phyloP scores from a whole-genome alignment of 2,329 filamentous ascomycete genomes.

The Cryphonectria nitschkei region DNA sequence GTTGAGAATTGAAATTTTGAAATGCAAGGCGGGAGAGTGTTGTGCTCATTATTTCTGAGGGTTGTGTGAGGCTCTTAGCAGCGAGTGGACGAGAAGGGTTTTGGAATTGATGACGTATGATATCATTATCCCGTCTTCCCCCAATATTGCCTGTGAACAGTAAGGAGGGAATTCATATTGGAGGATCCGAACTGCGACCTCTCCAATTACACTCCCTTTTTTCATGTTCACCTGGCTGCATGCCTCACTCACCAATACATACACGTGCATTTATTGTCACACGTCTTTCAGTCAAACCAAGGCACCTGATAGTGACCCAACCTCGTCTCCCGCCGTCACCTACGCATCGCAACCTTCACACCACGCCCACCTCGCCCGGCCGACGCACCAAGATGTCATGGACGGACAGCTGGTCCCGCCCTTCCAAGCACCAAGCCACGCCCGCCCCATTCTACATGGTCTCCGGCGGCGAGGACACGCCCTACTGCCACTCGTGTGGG shows the following conservation, averaged over 20 bases:
- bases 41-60: background rate
- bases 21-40: background rate
- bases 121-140: conserved; percentile 4
- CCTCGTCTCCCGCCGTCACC: background rate
- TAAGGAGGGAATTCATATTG: background rate
- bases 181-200: background rate
- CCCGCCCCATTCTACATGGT: conserved; percentile 60
- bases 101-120: background rate
- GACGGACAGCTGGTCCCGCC: conserved; percentile 48
- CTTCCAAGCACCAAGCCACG: conserved; percentile 44
- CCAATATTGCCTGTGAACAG: background rate
- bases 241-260: background rate
- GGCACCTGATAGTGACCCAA: background rate
- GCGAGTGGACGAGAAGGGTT: background rate
- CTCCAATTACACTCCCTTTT: background rate
- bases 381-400: conserved; percentile 40
- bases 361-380: background rate
- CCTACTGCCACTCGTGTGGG: conserved; percentile 62
- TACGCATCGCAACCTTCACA: background rate
- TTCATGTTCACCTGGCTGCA: background rate
- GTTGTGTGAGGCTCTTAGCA: background rate
- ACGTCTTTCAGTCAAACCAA: background rate
- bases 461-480: conserved; percentile 48
- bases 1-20: background rate
- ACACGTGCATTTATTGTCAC: background rate